Evolutionary conservation across 176 grass and related monocot species (phyloP).

Genomic region (Puya raimondii): DNA sequence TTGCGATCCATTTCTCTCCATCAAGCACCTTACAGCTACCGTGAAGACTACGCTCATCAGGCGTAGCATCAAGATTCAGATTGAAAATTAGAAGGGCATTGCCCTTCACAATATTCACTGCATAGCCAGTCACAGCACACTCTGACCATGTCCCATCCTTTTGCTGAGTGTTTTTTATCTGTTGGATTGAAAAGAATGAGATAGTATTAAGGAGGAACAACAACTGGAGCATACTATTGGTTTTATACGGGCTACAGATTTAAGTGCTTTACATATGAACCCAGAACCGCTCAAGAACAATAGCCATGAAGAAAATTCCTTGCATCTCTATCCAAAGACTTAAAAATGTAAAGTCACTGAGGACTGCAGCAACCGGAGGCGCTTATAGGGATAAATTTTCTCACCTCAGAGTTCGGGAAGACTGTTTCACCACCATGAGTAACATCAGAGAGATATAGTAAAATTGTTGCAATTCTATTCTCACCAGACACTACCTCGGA

Average conservation of each 20-base stretch:
- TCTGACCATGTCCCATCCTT: conserved; percentile 30
- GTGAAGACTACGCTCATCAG: conserved; percentile 39
- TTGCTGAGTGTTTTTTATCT: conserved; percentile 38
- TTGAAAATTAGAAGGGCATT: conserved; percentile 61
- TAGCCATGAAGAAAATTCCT: too few relatives aligned
- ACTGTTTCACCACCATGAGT: conserved; percentile 63
- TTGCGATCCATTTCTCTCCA: conserved; percentile 55
- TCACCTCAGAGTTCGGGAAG: conserved; percentile 70
- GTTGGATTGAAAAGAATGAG: conserved; percentile 3
- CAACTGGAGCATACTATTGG: not conserved
- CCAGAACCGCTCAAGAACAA: not conserved
- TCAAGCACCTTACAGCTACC: conserved; percentile 34
- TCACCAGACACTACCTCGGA: conserved; percentile 21
- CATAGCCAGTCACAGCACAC: conserved; percentile 41
- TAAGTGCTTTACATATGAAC: not conserved
- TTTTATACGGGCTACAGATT: too few relatives aligned
- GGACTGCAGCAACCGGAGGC: not conserved
- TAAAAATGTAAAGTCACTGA: too few relatives aligned
- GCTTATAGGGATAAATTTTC: not conserved
- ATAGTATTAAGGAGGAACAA: not conserved
- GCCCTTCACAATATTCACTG: conserved; percentile 46
- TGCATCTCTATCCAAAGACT: too few relatives aligned
- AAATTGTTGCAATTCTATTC: conserved; percentile 37
- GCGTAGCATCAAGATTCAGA: conserved; percentile 47
- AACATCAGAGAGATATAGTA: conserved; percentile 67